Base-by-base conservation (phyloP, 2,329 filamentous ascomycete species). In the Leptoxyphium fumago region DNA sequence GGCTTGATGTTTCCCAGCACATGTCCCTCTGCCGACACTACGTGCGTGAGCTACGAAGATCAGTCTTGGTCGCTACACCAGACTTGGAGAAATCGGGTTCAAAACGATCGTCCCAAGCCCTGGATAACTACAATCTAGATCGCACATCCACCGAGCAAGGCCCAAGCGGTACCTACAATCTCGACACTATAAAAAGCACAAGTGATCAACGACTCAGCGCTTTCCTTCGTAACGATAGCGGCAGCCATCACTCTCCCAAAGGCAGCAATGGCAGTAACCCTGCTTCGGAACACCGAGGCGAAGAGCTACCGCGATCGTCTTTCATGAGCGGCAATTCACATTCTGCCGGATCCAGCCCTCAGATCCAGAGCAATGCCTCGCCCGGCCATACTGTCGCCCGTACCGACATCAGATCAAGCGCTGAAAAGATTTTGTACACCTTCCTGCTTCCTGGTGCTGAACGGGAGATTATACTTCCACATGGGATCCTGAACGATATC, bases 1-100 rank as follows among this genome's bases (percentile, higher is more conserved):
- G 89, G 91, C 86, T 98, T 55, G 91, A 98, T 79, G 91, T 98
- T 47, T 89, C 91, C 13, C 91, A 98, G 62, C 91, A 98, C 67
- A 95, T 96, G 82, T 94, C 89, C 17, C 75, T 98, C 45, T 98
- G 85, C 62, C 83, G 93, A 41, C 87, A 96, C 64, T 98, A 95
- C 68, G 91, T 98, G 15, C 85, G 91, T 58, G 88, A 95, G 65
- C 75, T 98, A 44, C 84, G 91, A 53, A 77, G 91, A 51, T 96
- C 89, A 18, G 87, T 96, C 48, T 78, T 98, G 41, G 77, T 96
- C 46, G 84, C 86, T 38, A 98, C 91, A 0, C 91, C 91, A 11
- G 91, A 98, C 51, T 72, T 86, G 43, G 86, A 94, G 53, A 87
- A 82, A 61, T 49, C 50, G 14, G 75, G 76, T 44, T 93, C 85